phyloP scores from a whole-genome alignment of 2,329 filamentous ascomycete genomes.

The Penicillium sp. region DNA sequence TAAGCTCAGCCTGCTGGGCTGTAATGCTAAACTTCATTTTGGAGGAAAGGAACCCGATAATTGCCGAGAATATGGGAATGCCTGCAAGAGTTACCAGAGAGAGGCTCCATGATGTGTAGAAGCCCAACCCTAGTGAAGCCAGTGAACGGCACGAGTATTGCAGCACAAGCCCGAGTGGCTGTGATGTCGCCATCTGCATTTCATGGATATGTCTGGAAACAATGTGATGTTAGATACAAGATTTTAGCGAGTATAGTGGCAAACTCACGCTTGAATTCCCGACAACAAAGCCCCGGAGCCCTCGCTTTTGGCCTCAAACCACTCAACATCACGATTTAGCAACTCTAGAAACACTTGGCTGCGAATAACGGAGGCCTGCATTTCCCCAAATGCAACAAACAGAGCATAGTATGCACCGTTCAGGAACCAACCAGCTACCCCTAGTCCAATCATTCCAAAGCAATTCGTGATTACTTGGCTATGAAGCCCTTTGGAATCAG shows the following conservation, averaged over 20 bases:
- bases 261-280: conserved; percentile 68
- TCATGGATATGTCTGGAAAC: conserved; percentile 71
- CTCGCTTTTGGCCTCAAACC: conserved; percentile 74
- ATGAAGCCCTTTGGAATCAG: conserved; percentile 55
- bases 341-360: conserved; percentile 66
- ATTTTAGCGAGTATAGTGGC: not conserved
- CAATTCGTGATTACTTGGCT: conserved; percentile 60
- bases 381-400: conserved; percentile 78
- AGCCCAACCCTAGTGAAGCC: conserved; percentile 67
- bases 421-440: conserved; percentile 64
- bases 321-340: conserved; percentile 71
- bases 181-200: conserved; percentile 75
- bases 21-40: conserved; percentile 66
- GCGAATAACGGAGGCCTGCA: conserved; percentile 69
- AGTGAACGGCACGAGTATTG: conserved; percentile 64
- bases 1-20: conserved; percentile 66
- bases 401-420: conserved; percentile 65
- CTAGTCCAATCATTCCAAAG: conserved; percentile 63
- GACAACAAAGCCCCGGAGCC: conserved; percentile 72
- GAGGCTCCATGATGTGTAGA: conserved; percentile 80
- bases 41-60: conserved; percentile 61
- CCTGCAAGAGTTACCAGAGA: conserved; percentile 75
- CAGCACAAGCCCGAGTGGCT: conserved; percentile 71
- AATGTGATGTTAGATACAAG: not conserved
- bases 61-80: conserved; percentile 64